Percentiles rank a stretch among this genome's conserved stretches.
These are phyloP conservation scores for Gynandropsis gynandra DNA, from an alignment of 345 rosid species.

Conservation along the genomic window DNA sequence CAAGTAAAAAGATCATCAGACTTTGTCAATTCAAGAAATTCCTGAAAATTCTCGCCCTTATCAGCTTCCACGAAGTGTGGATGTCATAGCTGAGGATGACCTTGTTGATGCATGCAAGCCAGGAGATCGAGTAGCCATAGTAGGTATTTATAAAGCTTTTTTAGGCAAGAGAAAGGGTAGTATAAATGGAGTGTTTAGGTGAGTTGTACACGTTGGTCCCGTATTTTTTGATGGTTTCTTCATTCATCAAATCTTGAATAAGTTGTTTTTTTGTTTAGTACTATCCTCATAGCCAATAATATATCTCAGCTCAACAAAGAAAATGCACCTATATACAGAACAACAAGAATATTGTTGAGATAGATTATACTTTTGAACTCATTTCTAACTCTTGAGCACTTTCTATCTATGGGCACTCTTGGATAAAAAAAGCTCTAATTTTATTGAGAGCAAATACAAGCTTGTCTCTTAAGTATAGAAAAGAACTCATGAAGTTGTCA, in stretches of 20 bases:
- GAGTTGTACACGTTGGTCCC: neutral
- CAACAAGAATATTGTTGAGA: slow-evolving; percentile 77
- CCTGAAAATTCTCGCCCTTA: slow-evolving; percentile 99
- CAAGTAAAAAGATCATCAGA: slow-evolving; percentile 94
- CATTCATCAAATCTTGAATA: slow-evolving; percentile 14
- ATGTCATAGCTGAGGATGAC: slow-evolving; percentile 93
- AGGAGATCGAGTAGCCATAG: slow-evolving; percentile 93
- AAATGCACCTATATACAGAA: slow-evolving; percentile 86
- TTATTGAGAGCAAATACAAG: too few relatives aligned
- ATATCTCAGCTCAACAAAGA: slow-evolving; percentile 88
- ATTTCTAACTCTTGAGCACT: slow-evolving; percentile 91
- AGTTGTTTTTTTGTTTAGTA: slow-evolving; percentile 40
- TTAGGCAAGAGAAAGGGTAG: slow-evolving; percentile 93
- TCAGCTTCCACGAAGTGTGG: slow-evolving; percentile 96
- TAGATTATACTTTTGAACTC: slow-evolving; percentile 81
- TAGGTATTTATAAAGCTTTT: slow-evolving; percentile 90
- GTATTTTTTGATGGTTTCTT: slow-evolving; percentile 1
- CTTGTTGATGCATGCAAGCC: slow-evolving; percentile 96
- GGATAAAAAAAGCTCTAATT: slow-evolving; percentile 96
- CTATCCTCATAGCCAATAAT: slow-evolving; percentile 85
- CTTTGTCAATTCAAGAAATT: slow-evolving; percentile 94
- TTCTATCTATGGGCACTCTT: slow-evolving; percentile 87
- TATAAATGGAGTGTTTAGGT: slow-evolving; percentile 98
- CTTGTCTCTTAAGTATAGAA: too few relatives aligned
- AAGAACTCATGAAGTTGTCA: too few relatives aligned